phyloP scores from a whole-genome alignment of 768 basidiomycete genomes.

The Russula dissimulans region DNA sequence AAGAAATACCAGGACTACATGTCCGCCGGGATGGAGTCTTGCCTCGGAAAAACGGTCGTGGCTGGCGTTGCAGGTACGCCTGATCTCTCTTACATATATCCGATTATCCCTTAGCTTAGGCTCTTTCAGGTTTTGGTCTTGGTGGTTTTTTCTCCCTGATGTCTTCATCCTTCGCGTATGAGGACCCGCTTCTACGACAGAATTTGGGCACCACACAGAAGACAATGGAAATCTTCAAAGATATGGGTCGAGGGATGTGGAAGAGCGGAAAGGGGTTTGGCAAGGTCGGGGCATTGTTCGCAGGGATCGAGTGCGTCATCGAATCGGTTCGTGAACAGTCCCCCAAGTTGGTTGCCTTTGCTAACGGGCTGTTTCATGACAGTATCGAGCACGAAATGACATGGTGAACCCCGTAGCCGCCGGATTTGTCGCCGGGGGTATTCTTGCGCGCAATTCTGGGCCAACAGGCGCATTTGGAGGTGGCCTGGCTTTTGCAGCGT shows the following conservation, averaged over 20 bases:
- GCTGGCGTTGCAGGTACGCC: conserved; percentile 75
- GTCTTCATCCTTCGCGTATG: conserved; percentile 91
- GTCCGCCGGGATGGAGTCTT: conserved; percentile 71
- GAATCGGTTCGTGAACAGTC: conserved; percentile 63
- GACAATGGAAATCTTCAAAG: conserved; percentile 76
- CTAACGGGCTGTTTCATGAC: not conserved
- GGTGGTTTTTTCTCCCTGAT: conserved; percentile 96
- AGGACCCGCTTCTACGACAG: conserved; percentile 77
- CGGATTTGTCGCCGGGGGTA: conserved; percentile 81
- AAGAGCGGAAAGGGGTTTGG: conserved; percentile 84
- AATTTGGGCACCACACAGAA: conserved; percentile 63
- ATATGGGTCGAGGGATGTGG: conserved; percentile 94
- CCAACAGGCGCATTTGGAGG: conserved; percentile 83
- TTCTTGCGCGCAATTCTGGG: conserved; percentile 81
- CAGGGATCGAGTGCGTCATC: conserved; percentile 92
- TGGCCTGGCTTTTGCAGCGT: conserved; percentile 86
- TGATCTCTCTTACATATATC: not conserved
- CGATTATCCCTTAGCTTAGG: not conserved
- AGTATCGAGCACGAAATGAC: conserved; percentile 97
- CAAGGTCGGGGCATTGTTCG: conserved; percentile 88
- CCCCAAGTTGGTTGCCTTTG: not conserved
- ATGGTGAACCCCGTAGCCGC: conserved; percentile 84
- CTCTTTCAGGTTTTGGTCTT: conserved; percentile 66
- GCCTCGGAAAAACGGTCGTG: conserved; percentile 71
- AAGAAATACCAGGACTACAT: conserved; percentile 75